Evolutionary conservation across 163 green algal genomes (phyloP), one percentile per base, ranked within the genome.

Genomic region (Botryococcus braunii): DNA sequence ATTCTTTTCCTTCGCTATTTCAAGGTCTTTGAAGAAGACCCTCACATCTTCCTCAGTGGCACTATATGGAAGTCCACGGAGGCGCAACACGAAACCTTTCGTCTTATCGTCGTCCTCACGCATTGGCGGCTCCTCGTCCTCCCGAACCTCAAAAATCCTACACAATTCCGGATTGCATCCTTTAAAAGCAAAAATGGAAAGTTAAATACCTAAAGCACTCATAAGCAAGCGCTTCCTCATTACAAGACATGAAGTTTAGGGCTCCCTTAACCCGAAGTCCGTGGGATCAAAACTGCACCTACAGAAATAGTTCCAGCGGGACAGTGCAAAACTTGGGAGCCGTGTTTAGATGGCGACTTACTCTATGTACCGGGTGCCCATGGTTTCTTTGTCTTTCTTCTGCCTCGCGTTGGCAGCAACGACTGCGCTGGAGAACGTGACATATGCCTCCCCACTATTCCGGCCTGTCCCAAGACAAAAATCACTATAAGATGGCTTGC

Each of bases 371-470:
- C 88, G 74, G 48, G 74, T 73, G 13, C 80, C 82, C 55, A 95
- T 75, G 59, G 85, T 71, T 41, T 86, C 65, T 17, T 83, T 79
- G 65, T 94, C 78, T 49, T 79, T 70, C 66, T 79, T 68, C 31
- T 77, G 36, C 6, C 88, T 68, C 0, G 86, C 84, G 0, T 66
- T 40, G 0, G 56, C 62, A 0, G 82, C 81, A 8, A 80, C 65
- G 37, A 76, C 71, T 11, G 64, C 35, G 2, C 60, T 74, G 6
- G 69, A 68, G 11, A 95, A 82, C 64, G 83, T 59, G 21, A 86
- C 85, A 68, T 88, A 94, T 5, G 77, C 86, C 61, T 95, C 88
- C n/a, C n/a, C n/a, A n/a, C n/a, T n/a, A n/a, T n/a, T n/a, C n/a
- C n/a, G n/a, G n/a, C n/a, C n/a, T n/a, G n/a, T n/a, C n/a, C n/a